phyloP scores from a whole-genome alignment of 2,329 filamentous ascomycete species.

The Dactylellina leptospora region DNA sequence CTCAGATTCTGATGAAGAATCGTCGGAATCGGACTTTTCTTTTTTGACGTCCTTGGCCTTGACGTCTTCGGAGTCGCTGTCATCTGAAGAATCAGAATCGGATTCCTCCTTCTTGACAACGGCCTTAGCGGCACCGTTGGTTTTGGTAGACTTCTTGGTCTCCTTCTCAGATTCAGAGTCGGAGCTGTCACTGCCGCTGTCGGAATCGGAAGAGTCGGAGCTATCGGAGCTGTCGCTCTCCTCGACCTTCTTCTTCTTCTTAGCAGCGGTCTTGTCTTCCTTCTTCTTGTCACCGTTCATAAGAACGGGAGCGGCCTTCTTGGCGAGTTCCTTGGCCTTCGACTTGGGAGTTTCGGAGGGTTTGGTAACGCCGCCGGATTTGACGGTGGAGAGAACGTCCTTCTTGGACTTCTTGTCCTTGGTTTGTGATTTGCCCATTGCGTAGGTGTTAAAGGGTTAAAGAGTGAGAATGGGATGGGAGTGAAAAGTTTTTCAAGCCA shows the following conservation, averaged over 20 bases:
- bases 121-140: slow-evolving; percentile 61
- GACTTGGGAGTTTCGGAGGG: slow-evolving; percentile 70
- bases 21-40: slow-evolving; percentile 55
- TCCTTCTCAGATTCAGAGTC: slow-evolving; percentile 61
- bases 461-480: not conserved
- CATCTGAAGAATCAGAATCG: slow-evolving; percentile 27
- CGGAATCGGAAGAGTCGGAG: slow-evolving; percentile 54
- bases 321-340: slow-evolving; percentile 74
- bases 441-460: slow-evolving; percentile 57
- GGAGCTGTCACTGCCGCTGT: slow-evolving; percentile 29
- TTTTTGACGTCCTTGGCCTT: slow-evolving; percentile 34
- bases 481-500: slow-evolving; percentile 35
- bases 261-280: slow-evolving; percentile 53
- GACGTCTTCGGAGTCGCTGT: slow-evolving; percentile 58
- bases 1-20: slow-evolving; percentile 59
- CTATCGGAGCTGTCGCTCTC: slow-evolving; percentile 55
- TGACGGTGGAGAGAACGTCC: slow-evolving; percentile 67
- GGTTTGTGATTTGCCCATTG: slow-evolving; percentile 69
- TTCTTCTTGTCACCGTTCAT: slow-evolving; percentile 60
- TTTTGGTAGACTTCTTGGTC: slow-evolving; percentile 55
- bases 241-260: slow-evolving; percentile 60
- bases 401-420: slow-evolving; percentile 69
- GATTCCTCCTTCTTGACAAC: slow-evolving; percentile 39
- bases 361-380: slow-evolving; percentile 75
- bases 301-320: slow-evolving; percentile 66